Evolutionary conservation across 495 filamentous ascomycete species (phyloP), one percentile per base, ranked within the genome.

Genomic region (Penicillium mononematosum): DNA sequence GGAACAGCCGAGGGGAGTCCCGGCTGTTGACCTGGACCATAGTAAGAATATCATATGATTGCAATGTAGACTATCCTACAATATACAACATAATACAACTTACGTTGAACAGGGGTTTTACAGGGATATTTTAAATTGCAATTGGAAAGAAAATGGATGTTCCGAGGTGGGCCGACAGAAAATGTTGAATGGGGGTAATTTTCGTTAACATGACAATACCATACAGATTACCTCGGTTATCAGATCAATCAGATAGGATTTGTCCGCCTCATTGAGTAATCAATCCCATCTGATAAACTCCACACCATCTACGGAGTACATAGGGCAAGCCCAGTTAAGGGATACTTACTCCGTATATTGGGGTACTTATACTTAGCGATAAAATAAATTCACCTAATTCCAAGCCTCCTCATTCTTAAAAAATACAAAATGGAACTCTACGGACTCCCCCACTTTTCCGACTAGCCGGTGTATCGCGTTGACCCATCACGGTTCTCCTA

Each of bases 221-320:
- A 39, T 46, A 43, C 17, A 31, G 0, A 44, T 4, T 49, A 56
- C 54, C 54, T 48, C 53, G 54, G 54, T 50, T 56, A 56, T 56
- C 54, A 56, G 62, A 66, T 66, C 64, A 61, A 64, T 67, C 61
- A 59, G 53, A 55, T 55, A 55, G 31, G 38, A 53, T 1, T 42
- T 32, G 38, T 43, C 38, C 38, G 16, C 20, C 16, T 16, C n/a
- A 39, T 47, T 9, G 17, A 48, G 46, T 32, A 50, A 19, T 19
- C 29, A n/a, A 29, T 52, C 24, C 14, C 51, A 54, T 54, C 44
- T 55, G 53, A 55, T 55, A 55, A 55, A 55, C 52, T 11, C 25
- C 29, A 17, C 29, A 48, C 10, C 9, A 42, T 19, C n/a, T 42
- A 19, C 11, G 32, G 4, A n/a, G n/a, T n/a, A n/a, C n/a, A 2